A percentile compares a stretch with the other conserved stretches of the same genome.
Conservation (phyloP, 2,329 filamentous ascomycete species). For the Thielaviopsis punctulata region DNA sequence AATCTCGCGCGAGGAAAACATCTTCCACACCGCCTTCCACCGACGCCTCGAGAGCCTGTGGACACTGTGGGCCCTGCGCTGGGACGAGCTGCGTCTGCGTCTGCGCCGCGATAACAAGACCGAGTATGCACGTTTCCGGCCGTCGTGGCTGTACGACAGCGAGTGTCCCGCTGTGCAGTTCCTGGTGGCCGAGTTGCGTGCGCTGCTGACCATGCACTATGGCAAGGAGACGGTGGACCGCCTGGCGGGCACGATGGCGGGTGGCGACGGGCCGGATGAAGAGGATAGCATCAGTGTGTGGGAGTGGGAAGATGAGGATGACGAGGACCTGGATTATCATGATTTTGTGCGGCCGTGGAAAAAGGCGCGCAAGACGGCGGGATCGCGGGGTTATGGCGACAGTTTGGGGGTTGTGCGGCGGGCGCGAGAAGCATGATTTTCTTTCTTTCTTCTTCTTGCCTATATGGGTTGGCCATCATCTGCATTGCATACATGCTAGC, state of each 20-base stretch:
- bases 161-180: not conserved
- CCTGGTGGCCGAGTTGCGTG: constrained; percentile 2
- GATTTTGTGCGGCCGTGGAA: constrained; percentile 12
- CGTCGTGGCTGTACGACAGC: constrained; percentile 7
- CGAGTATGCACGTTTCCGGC: constrained; percentile 4
- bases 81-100: constrained; percentile 8
- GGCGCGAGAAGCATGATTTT: not conserved
- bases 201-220: constrained; percentile 3
- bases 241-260: not conserved
- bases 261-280: not conserved
- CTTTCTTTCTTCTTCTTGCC: constrained; percentile 3
- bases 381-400: not conserved
- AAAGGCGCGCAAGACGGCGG: constrained; percentile 6
- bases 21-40: constrained; percentile 6
- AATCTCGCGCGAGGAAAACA: constrained; percentile 8
- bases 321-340: constrained; percentile 11
- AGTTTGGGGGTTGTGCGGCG: not conserved
- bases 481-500: constrained; percentile 3
- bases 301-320: constrained; percentile 10
- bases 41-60: constrained; percentile 5
- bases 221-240: constrained; percentile 10
- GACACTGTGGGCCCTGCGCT: constrained; percentile 9
- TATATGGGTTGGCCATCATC: not conserved
- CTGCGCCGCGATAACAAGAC: not conserved
- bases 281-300: constrained; percentile 8